Evolutionary conservation across 2,329 filamentous ascomycete species (phyloP).

Genomic region (Hypocrella siamensis): DNA sequence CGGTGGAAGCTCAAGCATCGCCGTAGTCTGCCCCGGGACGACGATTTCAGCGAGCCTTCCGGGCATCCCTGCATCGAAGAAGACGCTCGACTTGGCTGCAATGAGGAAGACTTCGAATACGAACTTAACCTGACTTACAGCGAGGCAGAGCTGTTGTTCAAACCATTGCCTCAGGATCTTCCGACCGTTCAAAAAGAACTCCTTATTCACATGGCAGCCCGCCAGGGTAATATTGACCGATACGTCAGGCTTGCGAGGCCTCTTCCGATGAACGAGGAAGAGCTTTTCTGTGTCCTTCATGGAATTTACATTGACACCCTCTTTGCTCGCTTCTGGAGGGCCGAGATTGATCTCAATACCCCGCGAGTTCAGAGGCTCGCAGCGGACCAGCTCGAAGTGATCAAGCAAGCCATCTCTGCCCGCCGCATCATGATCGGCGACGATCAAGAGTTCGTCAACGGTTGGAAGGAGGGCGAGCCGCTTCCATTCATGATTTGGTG

Average conservation of each 20-base stretch:
- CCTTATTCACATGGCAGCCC: neutral
- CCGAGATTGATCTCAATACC: neutral
- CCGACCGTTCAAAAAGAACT: neutral
- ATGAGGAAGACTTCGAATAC: too few relatives aligned
- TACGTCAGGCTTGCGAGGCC: neutral
- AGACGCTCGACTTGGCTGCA: too few relatives aligned
- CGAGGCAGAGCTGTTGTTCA: too few relatives aligned
- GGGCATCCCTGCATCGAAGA: too few relatives aligned
- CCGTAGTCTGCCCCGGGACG: too few relatives aligned
- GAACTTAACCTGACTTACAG: too few relatives aligned
- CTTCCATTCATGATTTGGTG: neutral
- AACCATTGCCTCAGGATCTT: too few relatives aligned
- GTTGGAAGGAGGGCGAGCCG: neutral
- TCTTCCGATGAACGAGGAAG: neutral
- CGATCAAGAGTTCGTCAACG: neutral
- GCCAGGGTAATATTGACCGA: neutral
- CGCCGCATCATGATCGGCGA: neutral
- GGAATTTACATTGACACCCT: neutral
- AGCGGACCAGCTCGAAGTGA: neutral
- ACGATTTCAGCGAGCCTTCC: too few relatives aligned
- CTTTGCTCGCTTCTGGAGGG: neutral
- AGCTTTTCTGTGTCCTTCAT: neutral
- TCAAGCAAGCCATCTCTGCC: neutral
- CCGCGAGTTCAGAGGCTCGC: neutral
- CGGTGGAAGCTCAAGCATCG: too few relatives aligned